These are phyloP conservation scores for Chalaropsis thielavioides DNA, from an alignment of 2,329 filamentous ascomycete genomes.

Conservation along the genomic window DNA sequence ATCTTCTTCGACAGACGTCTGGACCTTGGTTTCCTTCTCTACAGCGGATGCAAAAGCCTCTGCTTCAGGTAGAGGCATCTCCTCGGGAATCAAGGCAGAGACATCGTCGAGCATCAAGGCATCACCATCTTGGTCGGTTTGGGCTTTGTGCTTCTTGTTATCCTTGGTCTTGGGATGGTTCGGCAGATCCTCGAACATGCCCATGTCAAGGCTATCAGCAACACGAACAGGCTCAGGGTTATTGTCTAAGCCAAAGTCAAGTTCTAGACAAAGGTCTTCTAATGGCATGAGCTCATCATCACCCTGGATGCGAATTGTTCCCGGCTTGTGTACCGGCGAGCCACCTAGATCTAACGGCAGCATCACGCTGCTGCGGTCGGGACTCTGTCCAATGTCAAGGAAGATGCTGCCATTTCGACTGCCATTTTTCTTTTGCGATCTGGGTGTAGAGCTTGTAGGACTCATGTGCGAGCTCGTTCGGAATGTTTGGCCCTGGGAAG, in stretches of 20 bases:
- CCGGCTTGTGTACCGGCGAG: slow-evolving; percentile 4
- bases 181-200: slow-evolving; percentile 4
- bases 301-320: slow-evolving; percentile 16
- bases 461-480: slow-evolving; percentile 16
- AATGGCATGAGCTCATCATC: slow-evolving; percentile 15
- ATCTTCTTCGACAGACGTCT: slow-evolving; percentile 18
- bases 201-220: background rate
- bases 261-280: slow-evolving; percentile 19
- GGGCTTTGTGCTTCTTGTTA: background rate
- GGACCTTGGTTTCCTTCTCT: slow-evolving; percentile 14
- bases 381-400: slow-evolving; percentile 13
- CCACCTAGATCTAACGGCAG: background rate
- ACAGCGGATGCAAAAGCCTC: slow-evolving; percentile 23
- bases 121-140: slow-evolving; percentile 18
- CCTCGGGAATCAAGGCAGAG: slow-evolving; percentile 27
- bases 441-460: slow-evolving; percentile 8
- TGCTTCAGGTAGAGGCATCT: slow-evolving; percentile 28
- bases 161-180: background rate
- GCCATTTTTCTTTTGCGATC: background rate
- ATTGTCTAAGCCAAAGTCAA: slow-evolving; percentile 13
- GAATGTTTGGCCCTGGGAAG: background rate
- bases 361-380: slow-evolving; percentile 11
- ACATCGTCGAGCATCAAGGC: slow-evolving; percentile 23
- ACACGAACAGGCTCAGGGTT: background rate
- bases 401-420: slow-evolving; percentile 11